A percentile compares a stretch with the other conserved stretches of the same genome.
phyloP scores from a whole-genome alignment of 176 grass and related monocot genomes.

The Rhynchospora tenuis region DNA sequence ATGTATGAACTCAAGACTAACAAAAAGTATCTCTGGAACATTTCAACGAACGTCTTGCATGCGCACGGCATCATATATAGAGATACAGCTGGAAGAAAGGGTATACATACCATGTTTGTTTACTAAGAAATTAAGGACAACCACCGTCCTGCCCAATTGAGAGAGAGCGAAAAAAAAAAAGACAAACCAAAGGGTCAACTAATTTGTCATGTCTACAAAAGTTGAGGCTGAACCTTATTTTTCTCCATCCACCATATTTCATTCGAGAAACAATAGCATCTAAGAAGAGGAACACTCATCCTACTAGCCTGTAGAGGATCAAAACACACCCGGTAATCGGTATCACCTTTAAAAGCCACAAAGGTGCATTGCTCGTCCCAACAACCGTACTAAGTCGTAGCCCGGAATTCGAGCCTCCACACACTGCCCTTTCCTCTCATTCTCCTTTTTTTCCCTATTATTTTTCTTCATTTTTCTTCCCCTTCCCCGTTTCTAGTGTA shows the following conservation, averaged over 20 bases:
- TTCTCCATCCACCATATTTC: not conserved
- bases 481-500: not conserved
- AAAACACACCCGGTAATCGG: not conserved
- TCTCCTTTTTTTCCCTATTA: not conserved
- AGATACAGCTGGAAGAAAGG: not conserved
- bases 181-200: not conserved
- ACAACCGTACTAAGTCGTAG: not conserved
- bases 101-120: not conserved
- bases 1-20: not conserved
- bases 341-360: not conserved
- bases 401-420: not conserved
- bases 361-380: not conserved
- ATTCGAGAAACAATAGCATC: not conserved
- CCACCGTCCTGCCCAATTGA: not conserved
- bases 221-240: not conserved
- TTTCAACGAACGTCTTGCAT: constrained; percentile 1
- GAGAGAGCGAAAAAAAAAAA: not conserved
- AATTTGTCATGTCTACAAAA: not conserved
- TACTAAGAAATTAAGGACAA: not conserved
- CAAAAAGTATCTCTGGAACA: not conserved
- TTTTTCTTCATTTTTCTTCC: not conserved
- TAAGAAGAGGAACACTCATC: not conserved
- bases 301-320: not conserved
- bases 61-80: not conserved
- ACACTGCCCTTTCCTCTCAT: not conserved